Evolutionary conservation across 306 rosid genomes (phyloP), one percentile per base, ranked within the genome.

Genomic region (Prunus kanzakura): DNA sequence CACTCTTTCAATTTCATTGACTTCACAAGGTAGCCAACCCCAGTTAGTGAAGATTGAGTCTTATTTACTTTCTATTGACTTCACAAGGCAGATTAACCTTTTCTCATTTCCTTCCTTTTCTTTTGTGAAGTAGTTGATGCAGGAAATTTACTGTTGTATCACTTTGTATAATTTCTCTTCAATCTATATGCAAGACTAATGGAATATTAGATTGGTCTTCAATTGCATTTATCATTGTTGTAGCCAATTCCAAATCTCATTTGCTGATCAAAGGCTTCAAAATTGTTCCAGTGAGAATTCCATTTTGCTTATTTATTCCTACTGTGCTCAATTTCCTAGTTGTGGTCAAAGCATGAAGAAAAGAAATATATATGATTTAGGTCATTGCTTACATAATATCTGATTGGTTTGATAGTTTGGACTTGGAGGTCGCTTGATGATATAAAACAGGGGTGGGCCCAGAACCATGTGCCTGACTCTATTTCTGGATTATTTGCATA

Each of bases 381-480:
- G 29, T 47, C 61, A 63, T 29, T 45, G 51, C 69, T 57, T 64
- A 32, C 38, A 56, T 13, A 63, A 52, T 54, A 30, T 27, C n/a
- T 49, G 43, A 20, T 22, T 43, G 18, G 25, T 67, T 54, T 73
- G 70, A 73, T 46, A 27, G 67, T 43, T 55, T 55, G 76, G 67
- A 46, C 60, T 27, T 18, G 69, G 76, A 57, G 41, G 35, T 72
- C 51, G 19, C 51, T 64, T 22, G 62, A 56, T 3, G 3, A 15
- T 23, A 55, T 14, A 41, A 4, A 15, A 50, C 74, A 73, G 38
- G 43, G 1, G 50, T 11, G 30, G 76, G 67, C 30, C 66, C 58
- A 74, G 73, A 74, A 58, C 43, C 83, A 80, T 74, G 79, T 80
- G 71, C 83, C 10, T 67, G 8, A 77, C 38, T 60, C 67, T 55